Base-by-base conservation (phyloP, 1,139 yeast genomes). In the Geotrichum cucujoidarum region DNA sequence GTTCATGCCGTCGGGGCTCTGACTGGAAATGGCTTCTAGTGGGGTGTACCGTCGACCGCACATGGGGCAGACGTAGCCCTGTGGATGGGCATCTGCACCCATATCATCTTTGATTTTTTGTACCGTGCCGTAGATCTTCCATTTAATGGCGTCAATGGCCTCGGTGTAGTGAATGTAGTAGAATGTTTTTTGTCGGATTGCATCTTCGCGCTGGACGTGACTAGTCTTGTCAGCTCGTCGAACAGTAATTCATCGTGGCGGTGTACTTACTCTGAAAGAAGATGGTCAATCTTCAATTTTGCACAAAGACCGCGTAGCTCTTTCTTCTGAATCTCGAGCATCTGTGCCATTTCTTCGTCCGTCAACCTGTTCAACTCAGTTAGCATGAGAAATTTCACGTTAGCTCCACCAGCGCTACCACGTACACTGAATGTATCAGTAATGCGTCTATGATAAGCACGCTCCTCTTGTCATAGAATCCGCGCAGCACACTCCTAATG, bases 71-170 rank as follows among this genome's bases (percentile, higher is more conserved):
- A 86, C 76, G 63, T 86, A 92, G 1, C 97, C 98, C 60, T 90
- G 95, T 1, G 97, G 95, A 56, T 88, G 92, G 20, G 92, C 83
- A 60, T 83, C 87, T 36, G 62, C 69, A 37, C 80, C 82, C 71
- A 92, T 77, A 61, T 89, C 95, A 55, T 84, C 87, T 63, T 87
- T 87, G 51, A 90, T 73, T 50, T 74, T 68, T 57, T 81, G 83
- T 13, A 88, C 97, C 36, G 94, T 76, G 39, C 86, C 78, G 63
- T 92, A 97, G 53, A 92, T 87, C 63, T 90, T 89, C 97, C 97
- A 94, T 67, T 94, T 92, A 63, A 92, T 81, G 14, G 97, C 81
- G 68, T 92, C 98, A 41, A 94, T 86, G 1, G 97, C 95, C 63
- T 89, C 95, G 1, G 97, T 88, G 62, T 79, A 81, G 61, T 88